Percentiles rank a stretch among this genome's conserved stretches.
Evolutionary conservation across 2,329 filamentous ascomycete genomes (phyloP).

Genomic region (Penicillium freii): DNA sequence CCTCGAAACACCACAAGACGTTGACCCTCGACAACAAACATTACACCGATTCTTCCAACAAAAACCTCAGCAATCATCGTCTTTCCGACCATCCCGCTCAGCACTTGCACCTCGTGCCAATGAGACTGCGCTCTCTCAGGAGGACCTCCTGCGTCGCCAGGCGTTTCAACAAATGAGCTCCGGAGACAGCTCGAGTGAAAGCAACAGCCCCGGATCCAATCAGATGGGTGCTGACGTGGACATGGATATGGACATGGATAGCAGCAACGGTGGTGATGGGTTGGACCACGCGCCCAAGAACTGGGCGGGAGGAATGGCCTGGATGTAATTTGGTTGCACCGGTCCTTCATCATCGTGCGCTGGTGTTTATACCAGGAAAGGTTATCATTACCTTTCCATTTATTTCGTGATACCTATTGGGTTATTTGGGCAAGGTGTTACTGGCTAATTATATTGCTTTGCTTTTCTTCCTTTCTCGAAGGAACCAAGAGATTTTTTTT

Average conservation of each 20-base stretch:
- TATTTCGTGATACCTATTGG: not conserved
- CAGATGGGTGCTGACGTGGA: conserved; percentile 29
- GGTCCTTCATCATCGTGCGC: conserved; percentile 2
- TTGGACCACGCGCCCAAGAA: conserved; percentile 20
- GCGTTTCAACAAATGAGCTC: conserved; percentile 19
- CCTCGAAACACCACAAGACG: conserved; percentile 25
- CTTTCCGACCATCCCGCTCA: conserved; percentile 20
- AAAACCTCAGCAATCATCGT: conserved; percentile 18
- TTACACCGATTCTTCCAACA: conserved; percentile 42
- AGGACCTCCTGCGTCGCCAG: conserved; percentile 21
- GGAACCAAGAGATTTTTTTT: not conserved
- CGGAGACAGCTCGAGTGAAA: conserved; percentile 19
- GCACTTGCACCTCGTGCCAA: conserved; percentile 26
- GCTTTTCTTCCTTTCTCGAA: not conserved
- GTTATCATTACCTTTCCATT: not conserved
- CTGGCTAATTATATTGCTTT: not conserved
- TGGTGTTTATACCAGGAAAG: conserved; percentile 9
- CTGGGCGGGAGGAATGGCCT: conserved; percentile 32
- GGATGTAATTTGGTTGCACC: conserved; percentile 27
- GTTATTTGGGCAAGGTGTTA: not conserved
- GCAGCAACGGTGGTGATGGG: conserved; percentile 16
- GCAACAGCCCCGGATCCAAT: conserved; percentile 24
- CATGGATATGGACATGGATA: conserved; percentile 33
- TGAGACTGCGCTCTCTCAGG: conserved; percentile 16
- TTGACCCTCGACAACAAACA: conserved; percentile 43